phyloP scores from a whole-genome alignment of 805 yeast species.

The Metschnikowia dekortorum region DNA sequence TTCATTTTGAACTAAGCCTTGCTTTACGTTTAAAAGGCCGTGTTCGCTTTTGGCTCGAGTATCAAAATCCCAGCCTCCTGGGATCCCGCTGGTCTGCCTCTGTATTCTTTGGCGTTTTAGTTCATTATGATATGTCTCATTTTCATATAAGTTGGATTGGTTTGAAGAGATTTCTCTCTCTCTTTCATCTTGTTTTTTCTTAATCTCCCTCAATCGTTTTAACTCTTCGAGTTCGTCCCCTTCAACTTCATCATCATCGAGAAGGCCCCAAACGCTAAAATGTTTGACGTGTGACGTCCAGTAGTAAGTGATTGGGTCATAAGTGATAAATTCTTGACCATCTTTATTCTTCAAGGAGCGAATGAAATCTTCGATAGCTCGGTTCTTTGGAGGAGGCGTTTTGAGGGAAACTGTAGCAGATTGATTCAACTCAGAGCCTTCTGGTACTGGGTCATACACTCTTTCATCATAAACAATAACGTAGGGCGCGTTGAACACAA shows the following conservation, averaged over 20 bases:
- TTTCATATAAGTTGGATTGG: conserved; percentile 28
- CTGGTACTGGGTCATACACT: conserved; percentile 41
- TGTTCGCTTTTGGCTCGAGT: conserved; percentile 11
- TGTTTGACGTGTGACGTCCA: conserved; percentile 87
- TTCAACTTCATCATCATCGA: conserved; percentile 52
- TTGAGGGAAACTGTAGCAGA: conserved; percentile 73
- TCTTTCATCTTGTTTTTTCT: conserved; percentile 29
- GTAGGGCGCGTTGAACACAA: conserved; percentile 43
- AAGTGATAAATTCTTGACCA: conserved; percentile 79
- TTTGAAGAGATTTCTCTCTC: conserved; percentile 41
- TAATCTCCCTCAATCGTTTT: conserved; percentile 32
- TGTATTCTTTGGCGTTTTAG: conserved; percentile 32
- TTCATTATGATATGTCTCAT: conserved; percentile 27
- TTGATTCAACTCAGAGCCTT: conserved; percentile 68
- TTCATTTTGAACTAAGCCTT: conserved; percentile 28
- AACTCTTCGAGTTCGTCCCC: conserved; percentile 23
- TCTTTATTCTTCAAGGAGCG: conserved; percentile 46
- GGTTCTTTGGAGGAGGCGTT: conserved; percentile 46
- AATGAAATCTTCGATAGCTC: conserved; percentile 44
- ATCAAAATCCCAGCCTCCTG: conserved; percentile 34
- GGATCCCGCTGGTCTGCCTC: conserved; percentile 27
- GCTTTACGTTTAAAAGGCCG: conserved; percentile 26
- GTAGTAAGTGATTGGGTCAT: conserved; percentile 66
- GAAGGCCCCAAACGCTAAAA: conserved; percentile 91
- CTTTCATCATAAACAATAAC: conserved; percentile 63